Percentiles rank a stretch among this genome's conserved stretches.
These are phyloP conservation scores for Moesziomyces aphidis DNA, from an alignment of 1,284 basidiomycete genomes.

Conservation along the genomic window DNA sequence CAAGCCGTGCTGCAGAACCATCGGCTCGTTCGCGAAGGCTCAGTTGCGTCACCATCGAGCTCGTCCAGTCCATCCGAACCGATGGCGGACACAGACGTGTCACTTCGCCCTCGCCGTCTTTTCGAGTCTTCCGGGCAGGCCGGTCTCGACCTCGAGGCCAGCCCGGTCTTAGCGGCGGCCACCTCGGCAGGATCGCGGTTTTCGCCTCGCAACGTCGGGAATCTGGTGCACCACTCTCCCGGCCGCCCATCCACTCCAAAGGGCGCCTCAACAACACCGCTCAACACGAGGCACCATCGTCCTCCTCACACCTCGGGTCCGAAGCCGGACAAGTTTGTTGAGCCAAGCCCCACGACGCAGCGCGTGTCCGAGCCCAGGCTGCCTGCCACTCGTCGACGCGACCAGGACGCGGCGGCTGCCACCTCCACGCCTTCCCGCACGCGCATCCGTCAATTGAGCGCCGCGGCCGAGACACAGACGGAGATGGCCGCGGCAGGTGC, in stretches of 20 bases:
- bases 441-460: background rate
- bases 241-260: slow-evolving; percentile 28
- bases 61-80: slow-evolving; percentile 10
- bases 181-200: slow-evolving; percentile 17
- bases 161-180: slow-evolving; percentile 11
- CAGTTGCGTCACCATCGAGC: slow-evolving; percentile 14
- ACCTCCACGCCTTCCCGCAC: slow-evolving; percentile 22
- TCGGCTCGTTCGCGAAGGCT: slow-evolving; percentile 34
- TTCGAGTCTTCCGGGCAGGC: slow-evolving; percentile 9
- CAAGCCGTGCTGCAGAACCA: slow-evolving; percentile 43
- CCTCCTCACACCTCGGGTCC: slow-evolving; percentile 37
- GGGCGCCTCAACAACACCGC: slow-evolving; percentile 25
- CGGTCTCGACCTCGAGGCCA: slow-evolving; percentile 21
- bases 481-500: background rate
- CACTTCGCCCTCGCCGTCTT: slow-evolving; percentile 21
- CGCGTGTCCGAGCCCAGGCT: slow-evolving; percentile 25
- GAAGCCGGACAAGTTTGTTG: slow-evolving; percentile 27
- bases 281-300: slow-evolving; percentile 32
- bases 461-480: no score
- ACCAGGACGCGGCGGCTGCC: background rate
- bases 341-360: slow-evolving; percentile 39
- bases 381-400: slow-evolving; percentile 2
- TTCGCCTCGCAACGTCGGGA: slow-evolving; percentile 36
- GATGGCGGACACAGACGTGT: slow-evolving; percentile 14
- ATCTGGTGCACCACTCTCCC: slow-evolving; percentile 26